Percentiles rank a stretch among this genome's conserved stretches.
Evolutionary conservation across 208 protist species (phyloP).

Genomic region (Acanthamoeba polyphaga): DNA sequence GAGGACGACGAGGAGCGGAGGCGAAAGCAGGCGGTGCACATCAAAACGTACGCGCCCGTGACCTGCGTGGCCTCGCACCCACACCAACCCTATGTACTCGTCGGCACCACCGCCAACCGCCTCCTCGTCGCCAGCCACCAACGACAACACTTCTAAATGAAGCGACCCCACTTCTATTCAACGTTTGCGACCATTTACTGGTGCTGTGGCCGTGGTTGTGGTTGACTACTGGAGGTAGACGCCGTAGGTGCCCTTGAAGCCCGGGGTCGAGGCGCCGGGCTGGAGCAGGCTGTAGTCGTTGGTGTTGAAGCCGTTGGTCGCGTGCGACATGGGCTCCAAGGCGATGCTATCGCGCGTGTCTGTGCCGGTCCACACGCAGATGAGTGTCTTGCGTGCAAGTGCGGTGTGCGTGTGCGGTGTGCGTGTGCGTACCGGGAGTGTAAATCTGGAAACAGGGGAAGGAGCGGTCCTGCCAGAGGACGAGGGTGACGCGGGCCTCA

Average conservation of each 20-base stretch:
- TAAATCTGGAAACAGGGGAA: constrained; percentile 50
- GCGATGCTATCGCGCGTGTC: constrained; percentile 24
- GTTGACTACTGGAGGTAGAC: constrained; percentile 1
- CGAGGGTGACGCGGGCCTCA: neutral
- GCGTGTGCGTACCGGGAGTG: neutral
- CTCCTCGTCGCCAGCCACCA: neutral
- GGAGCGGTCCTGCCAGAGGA: constrained; percentile 42
- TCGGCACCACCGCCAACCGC: neutral
- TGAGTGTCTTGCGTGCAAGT: too few species aligned
- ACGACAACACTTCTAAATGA: too few species aligned
- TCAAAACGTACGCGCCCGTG: neutral
- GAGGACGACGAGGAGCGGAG: neutral
- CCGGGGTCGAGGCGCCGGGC: neutral
- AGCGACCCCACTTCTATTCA: too few species aligned
- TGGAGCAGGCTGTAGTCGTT: neutral
- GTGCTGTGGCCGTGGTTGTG: too few species aligned
- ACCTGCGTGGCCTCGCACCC: neutral
- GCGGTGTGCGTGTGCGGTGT: neutral
- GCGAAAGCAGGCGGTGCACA: neutral
- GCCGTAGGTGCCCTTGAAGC: neutral
- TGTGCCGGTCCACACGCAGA: neutral
- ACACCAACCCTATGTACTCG: neutral
- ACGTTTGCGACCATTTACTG: too few species aligned
- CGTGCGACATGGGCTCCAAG: constrained; percentile 33
- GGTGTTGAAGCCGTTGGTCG: constrained; percentile 60